Evolutionary conservation across 495 filamentous ascomycete genomes (phyloP), one percentile per base, ranked within the genome.

Genomic region (Neurospora sp.): DNA sequence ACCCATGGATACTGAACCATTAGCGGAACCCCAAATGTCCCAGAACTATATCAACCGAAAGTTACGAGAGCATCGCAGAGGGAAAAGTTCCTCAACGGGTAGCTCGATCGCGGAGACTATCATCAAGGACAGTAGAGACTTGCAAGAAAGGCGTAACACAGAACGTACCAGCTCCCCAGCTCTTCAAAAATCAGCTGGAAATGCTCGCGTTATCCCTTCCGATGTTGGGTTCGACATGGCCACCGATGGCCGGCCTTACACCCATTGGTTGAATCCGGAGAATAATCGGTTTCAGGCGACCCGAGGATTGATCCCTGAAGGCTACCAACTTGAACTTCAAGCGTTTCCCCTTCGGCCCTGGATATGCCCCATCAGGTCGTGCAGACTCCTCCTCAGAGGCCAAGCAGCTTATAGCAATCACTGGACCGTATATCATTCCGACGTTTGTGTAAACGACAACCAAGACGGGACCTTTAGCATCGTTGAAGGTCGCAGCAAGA

Each of bases 291-390:
- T 72, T 5, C 41, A 31, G 12, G 74, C 73, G 74, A 23, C 39
- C 0, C 74, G 76, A 18, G 70, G 72, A 20, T 38, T 76, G 49
- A 74, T 76, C 1, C 76, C 76, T 3, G 74, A 74, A 23, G 76
- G 72, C 3, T 77, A 76, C 40, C 8, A 74, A 9, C 38, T 72
- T 8, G 71, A 76, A n/a, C 16, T 4, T 66, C 6, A 71, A 27
- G 73, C 69, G 2, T 37, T 23, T 16, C 71, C 70, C 23, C 20
- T 49, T 20, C 70, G 74, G 5, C 74, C 72, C 0, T 77, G 72
- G 72, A 69, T 77, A 10, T 77, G 76, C 54, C 76, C 76, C 20
- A 37, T 77, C 41, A 72, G 76, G 27, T 73, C 76, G 1, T 77
- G 76, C 69, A 16, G 76, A 27, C 12, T 37, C 11, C 69, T 46